phyloP scores from a whole-genome alignment of 2,329 filamentous ascomycete genomes.

The Aureobasidium sp. region DNA sequence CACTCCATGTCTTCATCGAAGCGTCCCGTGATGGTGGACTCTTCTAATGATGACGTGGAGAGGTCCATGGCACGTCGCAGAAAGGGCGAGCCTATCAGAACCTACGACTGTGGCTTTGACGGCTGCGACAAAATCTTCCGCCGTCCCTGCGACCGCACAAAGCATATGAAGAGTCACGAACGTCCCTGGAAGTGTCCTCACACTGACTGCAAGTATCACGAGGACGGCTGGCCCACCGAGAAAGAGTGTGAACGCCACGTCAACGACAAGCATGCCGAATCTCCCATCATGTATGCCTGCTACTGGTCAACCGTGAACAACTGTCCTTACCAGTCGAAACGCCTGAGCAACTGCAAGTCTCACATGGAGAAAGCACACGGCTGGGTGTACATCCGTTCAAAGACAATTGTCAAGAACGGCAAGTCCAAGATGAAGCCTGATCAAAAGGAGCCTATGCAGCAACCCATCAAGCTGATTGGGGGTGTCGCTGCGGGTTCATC shows the following conservation, averaged over 20 bases:
- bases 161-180: constrained; percentile 96
- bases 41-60: constrained; percentile 72
- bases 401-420: constrained; percentile 60
- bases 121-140: constrained; percentile 93
- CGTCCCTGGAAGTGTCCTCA: constrained; percentile 90
- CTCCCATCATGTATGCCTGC: constrained; percentile 76
- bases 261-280: constrained; percentile 86
- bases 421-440: constrained; percentile 43
- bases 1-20: constrained; percentile 32
- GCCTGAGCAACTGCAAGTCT: constrained; percentile 94
- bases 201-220: constrained; percentile 77
- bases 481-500: constrained; percentile 56
- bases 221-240: constrained; percentile 89
- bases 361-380: constrained; percentile 97
- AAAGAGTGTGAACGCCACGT: constrained; percentile 94
- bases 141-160: constrained; percentile 92
- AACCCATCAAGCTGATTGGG: constrained; percentile 44
- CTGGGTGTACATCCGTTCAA: constrained; percentile 84
- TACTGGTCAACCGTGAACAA: constrained; percentile 50
- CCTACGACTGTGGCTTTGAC: constrained; percentile 51
- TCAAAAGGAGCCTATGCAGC: constrained; percentile 3
- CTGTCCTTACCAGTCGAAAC: constrained; percentile 90
- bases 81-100: constrained; percentile 60
- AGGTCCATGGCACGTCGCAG: constrained; percentile 93
- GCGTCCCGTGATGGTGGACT: constrained; percentile 50